phyloP scores from a whole-genome alignment of 257 asterid genomes.

The Linderniella brevidens region DNA sequence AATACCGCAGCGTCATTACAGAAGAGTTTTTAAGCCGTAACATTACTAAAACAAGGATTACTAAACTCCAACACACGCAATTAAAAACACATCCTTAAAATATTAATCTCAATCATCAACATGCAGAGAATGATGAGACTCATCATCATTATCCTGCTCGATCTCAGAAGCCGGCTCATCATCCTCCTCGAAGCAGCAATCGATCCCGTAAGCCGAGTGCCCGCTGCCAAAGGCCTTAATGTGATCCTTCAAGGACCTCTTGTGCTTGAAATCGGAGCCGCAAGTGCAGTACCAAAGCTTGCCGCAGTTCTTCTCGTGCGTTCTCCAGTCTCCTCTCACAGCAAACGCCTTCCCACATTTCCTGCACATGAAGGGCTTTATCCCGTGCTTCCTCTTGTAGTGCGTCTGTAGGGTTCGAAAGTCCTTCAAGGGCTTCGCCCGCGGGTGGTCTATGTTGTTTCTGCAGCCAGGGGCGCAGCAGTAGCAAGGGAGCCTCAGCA shows the following conservation, averaged over 20 bases:
- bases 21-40: too few relatives aligned
- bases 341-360: constrained; percentile 31
- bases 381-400: constrained; percentile 30
- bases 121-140: too few relatives aligned
- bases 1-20: too few relatives aligned
- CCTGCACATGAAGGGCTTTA: constrained; percentile 30
- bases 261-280: constrained; percentile 35
- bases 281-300: constrained; percentile 33
- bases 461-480: constrained; percentile 28
- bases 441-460: constrained; percentile 34
- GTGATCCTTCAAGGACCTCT: constrained; percentile 30
- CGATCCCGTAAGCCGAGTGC: constrained; percentile 21
- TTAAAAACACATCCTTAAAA: too few relatives aligned
- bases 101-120: too few relatives aligned
- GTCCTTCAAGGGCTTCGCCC: constrained; percentile 28
- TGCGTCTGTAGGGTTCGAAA: constrained; percentile 35
- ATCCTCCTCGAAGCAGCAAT: constrained; percentile 18
- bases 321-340: constrained; percentile 31
- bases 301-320: constrained; percentile 37
- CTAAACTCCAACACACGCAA: too few relatives aligned
- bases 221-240: constrained; percentile 27
- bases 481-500: constrained; percentile 33
- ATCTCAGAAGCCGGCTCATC: constrained; percentile 31
- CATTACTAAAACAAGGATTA: too few relatives aligned
- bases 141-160: constrained; percentile 23